Evolutionary conservation across 179 eudicot species (phyloP), one percentile per base, ranked within the genome.

Genomic region (Silene vulgaris): DNA sequence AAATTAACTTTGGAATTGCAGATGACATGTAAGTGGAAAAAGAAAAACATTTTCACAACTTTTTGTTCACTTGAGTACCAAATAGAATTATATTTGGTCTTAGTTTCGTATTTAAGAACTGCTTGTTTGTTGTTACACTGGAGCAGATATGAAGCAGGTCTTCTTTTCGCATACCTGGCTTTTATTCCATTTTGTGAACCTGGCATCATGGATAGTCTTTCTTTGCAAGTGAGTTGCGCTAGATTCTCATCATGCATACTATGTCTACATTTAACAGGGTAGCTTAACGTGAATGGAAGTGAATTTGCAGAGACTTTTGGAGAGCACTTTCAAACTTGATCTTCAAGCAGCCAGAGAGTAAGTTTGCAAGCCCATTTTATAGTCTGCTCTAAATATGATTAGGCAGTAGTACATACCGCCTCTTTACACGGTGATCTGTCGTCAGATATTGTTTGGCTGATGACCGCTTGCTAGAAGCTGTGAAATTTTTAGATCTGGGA

Each of bases 71-170:
- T 68, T 45, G 2, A 63, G 52, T 71, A 17, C 23, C 4, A 23
- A 21, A 43, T 74, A 26, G 69, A 45, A 75, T 50, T 32, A 60
- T 29, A 2, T 67, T 7, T 68, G 59, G 32, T 65, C 67, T 16
- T 35, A 17, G 75, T 73, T 56, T 69, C 65, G 23, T n/a, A 28
- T 12, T 28, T 8, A 23, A 19, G 74, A 72, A 17, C 59, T 48
- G 65, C 66, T 48, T 81, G 59, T 37, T 8, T 76, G 65, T 8
- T 23, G 45, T n/a, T 59, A 23, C 59, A 35, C 50, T 67, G 23
- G 45, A 43, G 77, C 95, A 95, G 99, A 81, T 95, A 90, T 75
- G 97, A 84, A 89, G 97, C 99, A 45, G 99, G 99, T 72, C 95
- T 95, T 76, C 94, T 95, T 67, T 86, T 95, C 70, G 93, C 97